Conservation (phyloP, 75 land plant genomes). For the Adiantum capillusveneris region DNA sequence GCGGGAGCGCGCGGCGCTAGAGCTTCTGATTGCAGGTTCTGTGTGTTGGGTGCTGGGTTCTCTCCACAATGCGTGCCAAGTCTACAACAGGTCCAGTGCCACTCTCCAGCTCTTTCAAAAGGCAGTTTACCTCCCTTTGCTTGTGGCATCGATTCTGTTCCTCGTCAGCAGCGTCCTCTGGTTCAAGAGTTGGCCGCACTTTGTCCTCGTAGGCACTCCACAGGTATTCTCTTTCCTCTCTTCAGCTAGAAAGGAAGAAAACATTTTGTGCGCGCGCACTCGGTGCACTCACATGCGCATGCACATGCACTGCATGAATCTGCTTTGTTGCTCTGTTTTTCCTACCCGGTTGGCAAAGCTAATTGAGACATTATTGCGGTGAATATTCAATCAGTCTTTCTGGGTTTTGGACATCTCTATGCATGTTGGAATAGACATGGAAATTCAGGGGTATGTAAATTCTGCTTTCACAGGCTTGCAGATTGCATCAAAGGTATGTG, state of each 20-base stretch:
- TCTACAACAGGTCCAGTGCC: constrained; percentile 61
- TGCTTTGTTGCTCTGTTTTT: neutral
- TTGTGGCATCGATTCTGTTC: constrained; percentile 54
- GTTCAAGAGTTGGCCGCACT: neutral
- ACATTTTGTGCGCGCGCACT: neutral
- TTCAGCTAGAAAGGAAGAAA: neutral
- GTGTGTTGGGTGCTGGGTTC: constrained; percentile 72
- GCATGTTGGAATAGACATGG: too few relatives aligned
- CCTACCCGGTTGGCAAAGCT: too few relatives aligned
- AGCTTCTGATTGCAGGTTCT: constrained; percentile 71
- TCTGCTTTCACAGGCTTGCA: too few relatives aligned
- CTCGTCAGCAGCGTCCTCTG: constrained; percentile 44
- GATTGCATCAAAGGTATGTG: too few relatives aligned
- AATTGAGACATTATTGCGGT: too few relatives aligned
- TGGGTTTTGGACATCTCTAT: too few relatives aligned
- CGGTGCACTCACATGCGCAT: too few relatives aligned
- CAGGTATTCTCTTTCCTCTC: constrained; percentile 1
- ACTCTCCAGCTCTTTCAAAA: constrained; percentile 59
- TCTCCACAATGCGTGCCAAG: constrained; percentile 68
- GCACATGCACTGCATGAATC: neutral
- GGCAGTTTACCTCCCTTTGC: constrained; percentile 51
- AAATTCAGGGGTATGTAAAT: too few relatives aligned
- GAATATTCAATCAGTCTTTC: too few relatives aligned
- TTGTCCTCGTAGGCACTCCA: neutral
- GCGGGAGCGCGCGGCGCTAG: constrained; percentile 35